Base-by-base conservation (phyloP, 208 protist genomes). In the Borovskyia barvae region DNA sequence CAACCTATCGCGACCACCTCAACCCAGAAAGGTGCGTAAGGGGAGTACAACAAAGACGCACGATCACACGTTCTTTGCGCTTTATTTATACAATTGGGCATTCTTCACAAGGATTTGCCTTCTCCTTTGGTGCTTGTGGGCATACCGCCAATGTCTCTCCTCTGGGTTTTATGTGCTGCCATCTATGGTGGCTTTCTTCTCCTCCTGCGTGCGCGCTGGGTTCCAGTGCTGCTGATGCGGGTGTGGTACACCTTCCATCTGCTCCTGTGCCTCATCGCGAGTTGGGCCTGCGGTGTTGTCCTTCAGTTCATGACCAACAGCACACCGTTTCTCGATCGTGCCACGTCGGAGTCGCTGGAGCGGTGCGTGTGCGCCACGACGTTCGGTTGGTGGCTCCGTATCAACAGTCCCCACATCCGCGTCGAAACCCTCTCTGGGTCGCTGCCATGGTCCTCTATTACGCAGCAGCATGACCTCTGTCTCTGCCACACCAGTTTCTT, bases 401-500 rank as follows among this genome's bases (percentile, higher is more conserved):
- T 65, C 25, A 63, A 71, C 50, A 79, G 68, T 36, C 76, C 68
- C 14, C 87, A 94, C 68, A 81, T 94, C 24, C 71, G 53, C 28
- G 61, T 90, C 8, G 59, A 82, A 53, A 36, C 74, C 47, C 75
- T 92, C 76, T 67, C 77, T 22, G 80, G 74, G 3, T 90, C 82
- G 2, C 64, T 94, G 35, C 61, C 64, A 28, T 79, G 57, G 50
- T 66, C 63, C 9, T 58, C 66, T 33, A 83, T 94, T 39, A 72
- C 54, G n/a, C 30, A 47, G 50, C 67, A 75, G 35, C 77, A 88
- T 57, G 72, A 76, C 39, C 46, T 93, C 2, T 86, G 85, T 48
- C 53, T 92, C 24, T 87, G 78, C 53, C 90, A 96, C 80, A 81
- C 87, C 8, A 91, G 81, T 42, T 93, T 92, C 79, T 93, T 92